Evolutionary conservation across 768 basidiomycete species (phyloP), one percentile per base, ranked within the genome.

Genomic region (Kwoniella dendrophila): DNA sequence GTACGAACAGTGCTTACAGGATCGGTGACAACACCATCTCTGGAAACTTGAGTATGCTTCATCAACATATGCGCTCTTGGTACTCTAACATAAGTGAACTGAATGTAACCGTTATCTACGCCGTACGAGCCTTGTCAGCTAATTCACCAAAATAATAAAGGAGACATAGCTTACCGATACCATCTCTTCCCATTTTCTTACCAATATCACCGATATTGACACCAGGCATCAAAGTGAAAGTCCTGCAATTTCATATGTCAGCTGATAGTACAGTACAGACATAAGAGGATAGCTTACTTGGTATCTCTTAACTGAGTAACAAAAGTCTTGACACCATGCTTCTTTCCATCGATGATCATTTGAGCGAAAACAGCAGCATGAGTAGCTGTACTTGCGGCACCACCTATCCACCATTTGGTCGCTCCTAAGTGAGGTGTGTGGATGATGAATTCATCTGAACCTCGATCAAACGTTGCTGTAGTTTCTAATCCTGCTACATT

Each of bases 381-480:
- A 1, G 81, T 82, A 10, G 81, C 81, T 2, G 81, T 81, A 32
- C 75, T 76, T 3, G 81, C 81, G 0, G 81, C 81, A 54, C 81
- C 80, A 38, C 81, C 81, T 64, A 81, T 82, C 81, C 81, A 81
- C 81, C 81, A 82, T 63, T 82, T 82, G 11, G 81, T 82, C 4
- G 81, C 81, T 1, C 73, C 74, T 30, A 81, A 66, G 61, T 75
- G 74, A 26, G 81, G 81, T 7, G 81, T 82, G 60, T 82, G 80
- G 27, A 82, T 79, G 44, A 82, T 65, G 53, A 81, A 81, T 63
- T 81, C 80, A 73, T 82, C 81, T 0, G 78, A 66, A 24, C 55
- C 41, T 16, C 68, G 67, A 63, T 82, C 81, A 58, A 81, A 81
- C 0, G 81, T 82, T 1, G 81, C 80, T 7, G 81, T 81, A 20